Evolutionary conservation across 768 basidiomycete species (phyloP), one percentile per base, ranked within the genome.

Genomic region (Lactifluus subvellereus): DNA sequence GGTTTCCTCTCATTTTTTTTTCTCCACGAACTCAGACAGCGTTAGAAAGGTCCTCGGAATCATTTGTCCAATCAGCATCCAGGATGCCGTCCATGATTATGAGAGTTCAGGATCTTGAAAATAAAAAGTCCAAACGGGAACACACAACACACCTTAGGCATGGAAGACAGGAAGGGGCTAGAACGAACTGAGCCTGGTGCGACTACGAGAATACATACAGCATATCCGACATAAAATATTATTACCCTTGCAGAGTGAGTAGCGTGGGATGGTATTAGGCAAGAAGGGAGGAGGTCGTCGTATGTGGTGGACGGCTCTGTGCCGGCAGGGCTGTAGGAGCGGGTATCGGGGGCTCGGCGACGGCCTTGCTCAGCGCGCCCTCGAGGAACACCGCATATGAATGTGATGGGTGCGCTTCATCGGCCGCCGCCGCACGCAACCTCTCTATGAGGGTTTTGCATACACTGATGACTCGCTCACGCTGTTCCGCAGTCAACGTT

Each of bases 271-370:
- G 50, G 33, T 38, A 22, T 14, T 37, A 53, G 56, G 37, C 56
- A 62, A 62, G 56, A 54, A 27, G 27, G 13, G 45, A 48, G 32
- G 35, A 48, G 20, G 49, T 37, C 30, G 16, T 7, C 33, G 22
- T 22, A 50, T 7, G 13, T 30, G 42, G 14, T 42, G 27, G 7
- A 18, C 20, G 47, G 20, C 35, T 52, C 7, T n/a, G 33, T 30
- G 11, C 49, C 8, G 48, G 48, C 20, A 20, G 33, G 86, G 91
- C 72, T 78, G 82, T 14, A 77, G 73, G 22, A 68, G 64, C 43
- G 13, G 64, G 61, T 14, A 48, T 47, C 13, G 60, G 64, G 10
- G 60, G 64, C 6, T 65, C 55, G 1, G n/a, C 16, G 2, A 54
- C 27, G 3, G 54, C 64, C 14, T 54, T 67, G n/a, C 35, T 10